These are phyloP conservation scores for Auricularia cornea DNA, from an alignment of 768 basidiomycete species.

Conservation along the genomic window DNA sequence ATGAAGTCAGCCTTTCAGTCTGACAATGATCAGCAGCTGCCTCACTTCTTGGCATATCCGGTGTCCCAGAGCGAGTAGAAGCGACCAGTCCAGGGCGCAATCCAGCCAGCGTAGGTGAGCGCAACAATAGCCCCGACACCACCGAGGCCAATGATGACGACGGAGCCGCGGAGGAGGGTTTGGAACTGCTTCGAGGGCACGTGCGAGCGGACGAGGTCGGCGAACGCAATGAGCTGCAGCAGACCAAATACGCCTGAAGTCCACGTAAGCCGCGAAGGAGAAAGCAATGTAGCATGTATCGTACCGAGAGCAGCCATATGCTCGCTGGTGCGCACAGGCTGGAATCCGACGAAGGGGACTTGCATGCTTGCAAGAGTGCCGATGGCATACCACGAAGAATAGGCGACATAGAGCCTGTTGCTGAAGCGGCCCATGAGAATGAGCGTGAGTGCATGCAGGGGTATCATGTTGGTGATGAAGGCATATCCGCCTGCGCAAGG, in stretches of 20 bases:
- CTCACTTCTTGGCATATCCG: constrained; percentile 93
- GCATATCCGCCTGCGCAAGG: constrained; percentile 83
- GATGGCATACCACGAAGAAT: constrained; percentile 96
- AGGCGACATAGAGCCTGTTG: constrained; percentile 85
- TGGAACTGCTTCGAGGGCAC: constrained; percentile 91
- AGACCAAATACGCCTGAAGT: constrained; percentile 83
- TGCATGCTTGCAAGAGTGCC: constrained; percentile 98
- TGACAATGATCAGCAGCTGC: constrained; percentile 4
- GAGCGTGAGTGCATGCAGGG: constrained; percentile 88
- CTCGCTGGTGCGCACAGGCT: constrained; percentile 94
- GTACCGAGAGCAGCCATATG: constrained; percentile 96
- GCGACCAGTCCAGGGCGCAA: constrained; percentile 99
- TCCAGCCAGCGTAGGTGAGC: constrained; percentile 88
- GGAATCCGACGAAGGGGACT: constrained; percentile 98
- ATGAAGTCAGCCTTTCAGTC: constrained; percentile 8
- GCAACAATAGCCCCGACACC: constrained; percentile 66
- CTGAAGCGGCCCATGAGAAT: constrained; percentile 95
- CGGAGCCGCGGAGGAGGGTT: constrained; percentile 58
- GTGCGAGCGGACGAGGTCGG: constrained; percentile 79
- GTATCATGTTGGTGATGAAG: constrained; percentile 99
- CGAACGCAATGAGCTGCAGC: constrained; percentile 91
- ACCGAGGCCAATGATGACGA: constrained; percentile 60
- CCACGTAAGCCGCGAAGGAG: constrained; percentile 4
- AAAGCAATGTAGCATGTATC: constrained; percentile 13
- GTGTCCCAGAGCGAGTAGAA: constrained; percentile 99